A percentile compares a stretch with the other conserved stretches of the same genome.
phyloP scores from a whole-genome alignment of 2,329 filamentous ascomycete genomes.

The Magnaporthiopsis incrustans region DNA sequence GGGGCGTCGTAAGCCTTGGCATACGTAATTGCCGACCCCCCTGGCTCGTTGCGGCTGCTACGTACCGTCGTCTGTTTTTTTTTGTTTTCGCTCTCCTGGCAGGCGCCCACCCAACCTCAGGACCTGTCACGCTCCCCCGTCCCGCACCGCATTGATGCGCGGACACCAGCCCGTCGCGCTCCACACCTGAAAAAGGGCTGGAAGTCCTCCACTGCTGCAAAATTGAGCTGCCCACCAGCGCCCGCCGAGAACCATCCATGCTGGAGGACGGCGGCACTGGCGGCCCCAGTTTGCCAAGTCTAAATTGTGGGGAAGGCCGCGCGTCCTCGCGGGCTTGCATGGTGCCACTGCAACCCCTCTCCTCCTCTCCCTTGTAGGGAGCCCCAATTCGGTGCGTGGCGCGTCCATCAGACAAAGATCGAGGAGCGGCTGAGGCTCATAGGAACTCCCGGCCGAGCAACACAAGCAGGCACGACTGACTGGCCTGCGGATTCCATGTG shows the following conservation, averaged over 20 bases:
- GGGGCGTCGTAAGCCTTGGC: neutral
- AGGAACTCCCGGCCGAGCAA: neutral
- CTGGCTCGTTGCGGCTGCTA: neutral
- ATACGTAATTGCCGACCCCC: neutral
- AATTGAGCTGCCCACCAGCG: neutral
- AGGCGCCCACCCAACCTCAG: too few relatives aligned
- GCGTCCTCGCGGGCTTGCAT: neutral
- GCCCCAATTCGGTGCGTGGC: neutral
- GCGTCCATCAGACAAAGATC: neutral
- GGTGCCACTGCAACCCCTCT: neutral
- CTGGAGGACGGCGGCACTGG: neutral
- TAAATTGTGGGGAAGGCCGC: neutral
- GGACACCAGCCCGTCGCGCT: too few relatives aligned
- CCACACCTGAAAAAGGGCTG: neutral
- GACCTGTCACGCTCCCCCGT: too few relatives aligned
- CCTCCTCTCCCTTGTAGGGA: neutral
- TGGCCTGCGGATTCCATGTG: neutral
- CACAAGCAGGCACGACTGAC: neutral
- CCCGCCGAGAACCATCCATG: neutral
- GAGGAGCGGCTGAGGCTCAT: neutral
- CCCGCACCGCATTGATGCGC: too few relatives aligned
- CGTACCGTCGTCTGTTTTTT: neutral
- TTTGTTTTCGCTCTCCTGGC: neutral
- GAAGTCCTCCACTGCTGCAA: neutral
- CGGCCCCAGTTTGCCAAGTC: neutral